phyloP scores from a whole-genome alignment of 208 protist species.

The Wallacemonas sp. region DNA sequence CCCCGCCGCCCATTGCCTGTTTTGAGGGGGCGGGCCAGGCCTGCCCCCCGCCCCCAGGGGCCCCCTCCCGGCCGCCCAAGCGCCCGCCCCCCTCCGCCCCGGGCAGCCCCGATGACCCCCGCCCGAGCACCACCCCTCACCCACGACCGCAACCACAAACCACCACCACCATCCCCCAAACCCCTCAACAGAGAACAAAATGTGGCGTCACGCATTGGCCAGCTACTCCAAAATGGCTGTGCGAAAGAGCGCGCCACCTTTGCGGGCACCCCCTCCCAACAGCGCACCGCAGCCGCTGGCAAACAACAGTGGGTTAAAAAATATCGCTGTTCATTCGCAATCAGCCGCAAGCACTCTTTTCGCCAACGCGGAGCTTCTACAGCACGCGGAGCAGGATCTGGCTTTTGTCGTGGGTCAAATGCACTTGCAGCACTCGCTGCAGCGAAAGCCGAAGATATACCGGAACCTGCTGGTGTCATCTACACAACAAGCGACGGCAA shows the following conservation, averaged over 20 bases:
- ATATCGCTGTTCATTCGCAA: neutral
- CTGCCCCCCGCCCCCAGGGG: neutral
- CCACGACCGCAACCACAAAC: neutral
- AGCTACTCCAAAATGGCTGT: neutral
- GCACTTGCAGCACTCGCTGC: neutral
- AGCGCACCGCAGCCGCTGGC: too few relatives aligned
- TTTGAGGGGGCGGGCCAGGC: neutral
- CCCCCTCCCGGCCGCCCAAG: too few relatives aligned
- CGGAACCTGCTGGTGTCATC: neutral
- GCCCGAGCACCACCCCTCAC: neutral
- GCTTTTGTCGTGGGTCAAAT: constrained; percentile 2
- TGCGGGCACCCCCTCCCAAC: neutral
- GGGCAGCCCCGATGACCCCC: neutral
- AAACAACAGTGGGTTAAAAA: neutral
- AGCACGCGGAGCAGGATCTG: constrained; percentile 1
- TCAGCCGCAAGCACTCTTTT: neutral
- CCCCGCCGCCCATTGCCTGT: neutral
- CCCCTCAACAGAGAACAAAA: neutral
- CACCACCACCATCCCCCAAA: neutral
- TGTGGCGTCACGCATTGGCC: constrained; percentile 1
- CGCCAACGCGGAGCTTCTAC: neutral
- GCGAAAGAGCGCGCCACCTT: neutral
- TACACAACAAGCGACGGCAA: constrained; percentile 1
- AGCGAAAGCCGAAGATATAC: neutral
- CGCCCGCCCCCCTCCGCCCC: too few relatives aligned